phyloP scores from a whole-genome alignment of 176 grass and related monocot genomes.

The Carex myosuroides region DNA sequence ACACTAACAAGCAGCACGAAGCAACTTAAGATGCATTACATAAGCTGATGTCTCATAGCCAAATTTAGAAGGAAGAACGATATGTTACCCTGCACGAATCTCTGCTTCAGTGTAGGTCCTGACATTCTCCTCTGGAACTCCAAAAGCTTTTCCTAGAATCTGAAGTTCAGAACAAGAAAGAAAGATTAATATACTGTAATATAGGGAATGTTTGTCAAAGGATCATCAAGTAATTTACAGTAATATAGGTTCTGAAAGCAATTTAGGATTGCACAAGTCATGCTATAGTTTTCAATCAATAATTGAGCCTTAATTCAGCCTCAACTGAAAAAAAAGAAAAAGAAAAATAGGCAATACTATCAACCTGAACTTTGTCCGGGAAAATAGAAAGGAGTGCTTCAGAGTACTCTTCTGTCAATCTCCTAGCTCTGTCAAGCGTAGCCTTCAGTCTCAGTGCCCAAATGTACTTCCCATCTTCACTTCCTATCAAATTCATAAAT shows the following conservation, averaged over 20 bases:
- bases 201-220: not conserved
- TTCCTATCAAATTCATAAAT: constrained; percentile 37
- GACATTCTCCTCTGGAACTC: too few species aligned
- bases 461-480: constrained; percentile 77
- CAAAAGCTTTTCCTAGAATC: too few species aligned
- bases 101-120: too few species aligned
- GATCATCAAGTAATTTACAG: not conserved
- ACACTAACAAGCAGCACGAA: too few species aligned
- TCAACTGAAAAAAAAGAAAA: not conserved
- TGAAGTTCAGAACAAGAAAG: constrained; percentile 13
- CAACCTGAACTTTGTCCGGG: constrained; percentile 82
- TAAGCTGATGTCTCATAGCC: too few species aligned
- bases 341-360: not conserved
- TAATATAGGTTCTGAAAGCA: not conserved
- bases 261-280: too few species aligned
- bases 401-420: too few species aligned
- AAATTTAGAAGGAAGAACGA: too few species aligned
- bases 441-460: constrained; percentile 82
- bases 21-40: too few species aligned
- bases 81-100: too few species aligned
- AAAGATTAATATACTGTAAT: not conserved
- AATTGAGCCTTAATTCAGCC: not conserved
- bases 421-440: too few species aligned
- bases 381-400: too few species aligned
- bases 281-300: not conserved